Evolutionary conservation across 768 basidiomycete genomes (phyloP), one percentile per base, ranked within the genome.

Genomic region (Hemileccinum impolitum): DNA sequence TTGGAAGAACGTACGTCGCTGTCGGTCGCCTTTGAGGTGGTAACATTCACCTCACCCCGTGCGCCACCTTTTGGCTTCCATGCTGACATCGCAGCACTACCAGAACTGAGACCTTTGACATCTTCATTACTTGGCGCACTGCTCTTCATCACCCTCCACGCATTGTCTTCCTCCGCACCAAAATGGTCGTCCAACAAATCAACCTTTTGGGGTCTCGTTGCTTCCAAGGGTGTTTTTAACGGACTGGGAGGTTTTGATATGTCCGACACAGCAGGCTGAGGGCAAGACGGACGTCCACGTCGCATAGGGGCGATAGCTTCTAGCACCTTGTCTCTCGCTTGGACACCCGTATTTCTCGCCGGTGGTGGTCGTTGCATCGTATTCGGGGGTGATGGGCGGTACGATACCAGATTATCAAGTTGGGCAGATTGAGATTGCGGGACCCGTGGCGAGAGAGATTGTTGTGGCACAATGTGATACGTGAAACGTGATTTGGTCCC

Each of bases 251-350:
- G 55, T 26, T 58, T 67, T 30, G 67, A 58, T 23, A 31, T 17
- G 28, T 72, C 71, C 45, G 71, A 64, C 3, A 70, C 70, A 52
- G 63, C 69, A 5, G 70, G 69, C 50, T 68, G 65, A 31, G 69
- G 61, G 42, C 53, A 52, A 55, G 68, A 63, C 3, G 86, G 85
- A 19, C 87, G 75, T 15, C 87, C 88, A 30, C 86, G 73, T 34
- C 87, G 79, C 82, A 87, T 83, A 0, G 89, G 87, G 28, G 84
- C 83, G 48, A 90, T 85, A 12, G 87, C 87, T 56, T 89, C 88
- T 17, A 89, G 72, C 5, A 87, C 86, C 58, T 82, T 86, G 49
- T 90, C 87, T 35, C 85, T 80, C 9, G 84, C 84, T 57, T 87
- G 83, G 26, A 84, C 61, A 23, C 82, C 86, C 25, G 80, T 74